phyloP scores from a whole-genome alignment of 208 protist genomes.

The Leishmania martiniquensis region DNA sequence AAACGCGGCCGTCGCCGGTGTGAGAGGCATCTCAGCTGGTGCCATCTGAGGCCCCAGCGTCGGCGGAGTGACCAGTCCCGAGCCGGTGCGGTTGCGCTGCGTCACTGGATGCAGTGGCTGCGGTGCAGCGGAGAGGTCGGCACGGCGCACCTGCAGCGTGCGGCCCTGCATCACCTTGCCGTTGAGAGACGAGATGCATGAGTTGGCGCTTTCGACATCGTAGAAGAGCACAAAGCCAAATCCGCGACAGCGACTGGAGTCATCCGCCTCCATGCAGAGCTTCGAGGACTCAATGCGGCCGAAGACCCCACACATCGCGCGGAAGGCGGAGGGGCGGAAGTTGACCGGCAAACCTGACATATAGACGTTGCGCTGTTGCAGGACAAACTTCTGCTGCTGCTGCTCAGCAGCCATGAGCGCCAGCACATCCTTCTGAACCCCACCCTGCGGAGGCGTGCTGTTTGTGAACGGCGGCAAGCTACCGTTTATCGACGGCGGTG shows the following conservation, averaged over 20 bases:
- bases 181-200: slow-evolving; percentile 59
- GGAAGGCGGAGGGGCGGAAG: slow-evolving; percentile 51
- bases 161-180: slow-evolving; percentile 41
- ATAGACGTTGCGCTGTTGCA: slow-evolving; percentile 77
- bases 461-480: neutral
- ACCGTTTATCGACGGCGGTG: neutral
- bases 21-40: neutral
- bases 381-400: slow-evolving; percentile 33
- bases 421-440: slow-evolving; percentile 30
- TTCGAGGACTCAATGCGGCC: slow-evolving; percentile 65
- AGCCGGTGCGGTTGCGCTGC: slow-evolving; percentile 33
- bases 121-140: slow-evolving; percentile 57
- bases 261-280: slow-evolving; percentile 52
- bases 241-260: slow-evolving; percentile 44
- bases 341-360: slow-evolving; percentile 58
- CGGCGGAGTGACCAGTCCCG: slow-evolving; percentile 16
- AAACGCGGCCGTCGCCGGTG: neutral
- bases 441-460: neutral
- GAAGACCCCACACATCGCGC: slow-evolving; percentile 59
- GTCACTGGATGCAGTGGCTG: slow-evolving; percentile 32
- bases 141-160: slow-evolving; percentile 61
- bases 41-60: neutral
- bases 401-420: slow-evolving; percentile 32
- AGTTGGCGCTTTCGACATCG: slow-evolving; percentile 42
- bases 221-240: slow-evolving; percentile 77